Base-by-base conservation (phyloP, 2,329 filamentous ascomycete genomes). In the Elsinoe necatrix region DNA sequence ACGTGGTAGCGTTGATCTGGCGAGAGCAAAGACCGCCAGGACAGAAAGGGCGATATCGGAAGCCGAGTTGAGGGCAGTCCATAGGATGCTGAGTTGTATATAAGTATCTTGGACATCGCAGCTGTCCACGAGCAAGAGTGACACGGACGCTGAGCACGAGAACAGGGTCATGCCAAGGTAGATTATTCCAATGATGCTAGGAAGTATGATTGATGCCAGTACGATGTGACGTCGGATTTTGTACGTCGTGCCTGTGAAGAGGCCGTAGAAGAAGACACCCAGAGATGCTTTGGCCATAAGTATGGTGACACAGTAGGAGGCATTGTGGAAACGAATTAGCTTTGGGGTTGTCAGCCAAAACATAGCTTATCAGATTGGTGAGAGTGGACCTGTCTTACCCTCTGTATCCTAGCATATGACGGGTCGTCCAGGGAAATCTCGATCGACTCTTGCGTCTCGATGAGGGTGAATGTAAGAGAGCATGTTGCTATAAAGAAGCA, bases 41-140 rank as follows among this genome's bases (percentile, higher is more conserved):
- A 43, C 21, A 11, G 52, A 42, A 8, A 45, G 39, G 7, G 29
- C 21, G 7, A 55, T 20, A 21, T 45, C 39, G 2, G 39, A 42
- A 18, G 35, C 39, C 11, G 52, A 29, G 21, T 55, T 55, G n/a
- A 55, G 39, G 3, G 52, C 52, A 9, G 52, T 55, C 52, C 52
- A 55, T 60, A 63, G n/a, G 64, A 67, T 35, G 64, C 63, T 48
- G 65, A 62, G 3, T 62, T 62, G 18, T 61, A 67, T 55, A 23
- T 45, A 45, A 12, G 35, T 43, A 14, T 21, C 37, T 12, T 55
- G 52, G 2, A 55, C 37, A 18, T 42, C 37, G 23, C 52, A 55
- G 20, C 21, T 43, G 54, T 45, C 42, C 18, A 45, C 41, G 14
- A 56, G 48, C 7, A 56, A 8, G 20, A 56, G 42, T 21, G 41